A percentile compares a stretch with the other conserved stretches of the same genome.
These are phyloP conservation scores for Phytophthora gonapodyides DNA, from an alignment of 352 stramenopile genomes.

Conservation along the genomic window DNA sequence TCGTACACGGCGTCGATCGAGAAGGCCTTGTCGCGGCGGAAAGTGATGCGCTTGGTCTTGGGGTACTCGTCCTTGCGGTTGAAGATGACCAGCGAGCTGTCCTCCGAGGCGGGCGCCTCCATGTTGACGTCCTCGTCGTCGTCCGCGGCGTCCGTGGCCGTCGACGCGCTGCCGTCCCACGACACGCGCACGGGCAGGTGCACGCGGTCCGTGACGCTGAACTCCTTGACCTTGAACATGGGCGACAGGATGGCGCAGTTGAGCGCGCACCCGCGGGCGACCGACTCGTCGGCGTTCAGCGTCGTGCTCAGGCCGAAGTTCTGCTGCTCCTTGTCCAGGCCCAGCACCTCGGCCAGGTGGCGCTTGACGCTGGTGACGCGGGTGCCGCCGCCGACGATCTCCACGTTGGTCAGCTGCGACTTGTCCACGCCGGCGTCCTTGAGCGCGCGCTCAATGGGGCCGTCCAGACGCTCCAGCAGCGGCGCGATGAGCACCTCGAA, in stretches of 20 bases:
- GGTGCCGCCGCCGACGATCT: slow-evolving; percentile 97
- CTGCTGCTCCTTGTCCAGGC: slow-evolving; percentile 91
- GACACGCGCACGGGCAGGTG: slow-evolving; percentile 94
- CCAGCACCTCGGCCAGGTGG: slow-evolving; percentile 91
- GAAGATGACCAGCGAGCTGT: slow-evolving; percentile 95
- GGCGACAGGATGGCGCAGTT: slow-evolving; percentile 99
- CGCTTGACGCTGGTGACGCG: slow-evolving; percentile 97
- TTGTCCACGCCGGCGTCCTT: slow-evolving; percentile 90
- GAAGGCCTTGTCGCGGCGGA: slow-evolving; percentile 93
- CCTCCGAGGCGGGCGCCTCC: slow-evolving; percentile 49
- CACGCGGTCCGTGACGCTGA: slow-evolving; percentile 85
- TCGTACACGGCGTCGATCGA: slow-evolving; percentile 92
- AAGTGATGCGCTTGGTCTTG: slow-evolving; percentile 97
- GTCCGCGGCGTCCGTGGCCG: slow-evolving; percentile 52
- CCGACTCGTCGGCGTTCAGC: slow-evolving; percentile 99
- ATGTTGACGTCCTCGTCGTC: slow-evolving; percentile 90
- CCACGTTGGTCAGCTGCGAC: slow-evolving; percentile 91
- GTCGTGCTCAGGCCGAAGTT: slow-evolving; percentile 98
- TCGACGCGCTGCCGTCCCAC: slow-evolving; percentile 85
- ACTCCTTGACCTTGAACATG: slow-evolving; percentile 97
- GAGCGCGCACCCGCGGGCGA: slow-evolving; percentile 96
- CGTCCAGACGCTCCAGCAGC: slow-evolving; percentile 85
- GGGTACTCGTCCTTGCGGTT: slow-evolving; percentile 96
- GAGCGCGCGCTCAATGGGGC: slow-evolving; percentile 83
- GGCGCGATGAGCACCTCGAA: slow-evolving; percentile 95